Percentiles rank a stretch among this genome's conserved stretches.
phyloP scores from a whole-genome alignment of 805 yeast genomes.

The Allodekkera sacchari region DNA sequence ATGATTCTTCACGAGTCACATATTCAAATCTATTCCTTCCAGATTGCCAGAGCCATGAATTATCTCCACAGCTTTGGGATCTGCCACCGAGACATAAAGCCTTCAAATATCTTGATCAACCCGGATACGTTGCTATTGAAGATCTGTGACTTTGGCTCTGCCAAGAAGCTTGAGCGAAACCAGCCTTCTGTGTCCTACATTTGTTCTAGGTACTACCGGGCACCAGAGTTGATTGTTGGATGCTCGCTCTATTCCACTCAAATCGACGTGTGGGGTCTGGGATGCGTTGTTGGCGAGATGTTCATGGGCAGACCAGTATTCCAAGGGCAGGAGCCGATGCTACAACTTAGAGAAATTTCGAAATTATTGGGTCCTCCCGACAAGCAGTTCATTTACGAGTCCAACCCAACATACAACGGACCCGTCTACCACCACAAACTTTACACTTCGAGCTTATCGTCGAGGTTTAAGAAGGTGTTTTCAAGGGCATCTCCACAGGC shows the following conservation, averaged over 20 bases:
- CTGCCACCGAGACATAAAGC: slow-evolving; percentile 80
- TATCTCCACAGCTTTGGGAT: slow-evolving; percentile 74
- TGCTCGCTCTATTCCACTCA: slow-evolving; percentile 80
- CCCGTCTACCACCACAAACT: slow-evolving; percentile 60
- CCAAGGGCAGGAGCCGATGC: slow-evolving; percentile 84
- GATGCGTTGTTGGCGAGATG: slow-evolving; percentile 95
- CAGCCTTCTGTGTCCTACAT: slow-evolving; percentile 93
- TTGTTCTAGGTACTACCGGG: slow-evolving; percentile 91
- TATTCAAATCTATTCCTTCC: slow-evolving; percentile 70
- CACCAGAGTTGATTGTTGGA: slow-evolving; percentile 94
- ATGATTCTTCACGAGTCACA: slow-evolving; percentile 62
- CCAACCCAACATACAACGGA: slow-evolving; percentile 70
- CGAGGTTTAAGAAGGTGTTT: slow-evolving; percentile 51
- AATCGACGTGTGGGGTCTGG: slow-evolving; percentile 96
- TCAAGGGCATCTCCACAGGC: slow-evolving; percentile 80
- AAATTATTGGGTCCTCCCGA: slow-evolving; percentile 87
- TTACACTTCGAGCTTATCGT: slow-evolving; percentile 18
- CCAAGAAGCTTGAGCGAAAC: slow-evolving; percentile 66
- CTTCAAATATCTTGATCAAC: slow-evolving; percentile 72
- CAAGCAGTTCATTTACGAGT: slow-evolving; percentile 58
- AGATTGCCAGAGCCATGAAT: slow-evolving; percentile 75
- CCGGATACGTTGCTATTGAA: slow-evolving; percentile 59
- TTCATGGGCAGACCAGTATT: slow-evolving; percentile 87
- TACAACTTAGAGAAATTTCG: slow-evolving; percentile 85
- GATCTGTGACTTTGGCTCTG: slow-evolving; percentile 82